Base-by-base conservation (phyloP, 805 yeast species). In the Teunomyces kruisii region DNA sequence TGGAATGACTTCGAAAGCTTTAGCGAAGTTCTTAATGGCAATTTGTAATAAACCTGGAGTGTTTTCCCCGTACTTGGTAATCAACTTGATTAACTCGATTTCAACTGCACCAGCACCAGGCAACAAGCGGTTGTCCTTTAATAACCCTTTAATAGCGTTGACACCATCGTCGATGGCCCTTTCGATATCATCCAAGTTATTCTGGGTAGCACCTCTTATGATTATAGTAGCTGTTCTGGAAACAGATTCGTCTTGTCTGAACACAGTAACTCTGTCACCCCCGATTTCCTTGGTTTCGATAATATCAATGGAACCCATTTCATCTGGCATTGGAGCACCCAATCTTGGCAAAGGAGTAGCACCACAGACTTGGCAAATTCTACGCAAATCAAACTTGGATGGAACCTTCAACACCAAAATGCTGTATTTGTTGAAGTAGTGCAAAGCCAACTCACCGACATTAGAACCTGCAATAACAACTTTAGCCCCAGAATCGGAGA, bases 81-180 rank as follows among this genome's bases (percentile, higher is more conserved):
- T 78, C 59, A 83, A 77, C 52, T 85, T 79, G 42, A 89, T 91
- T 45, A 94, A 74, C 62, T 90, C 97, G 39, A 88, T 85, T 70
- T 94, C 99, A 10, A 86, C 77, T 27, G 97, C 91, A 56, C 99
- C 99, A 0, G 99, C 99, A 51, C 99, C 99, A 3, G 97, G 91
- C 50, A 92, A 76, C 53, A 92, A 76, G 51, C 88, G 76, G 49
- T 61, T 60, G 64, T 92, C 96, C 67, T 85, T 86, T 56, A 92
- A 78, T 52, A 94, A 75, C 1, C 97, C 91, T 70, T 94, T 94
- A 55, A 92, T 81, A 27, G 95, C 88, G 48, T 88, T 80, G 39
- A 94, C 96, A 61, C 98, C 97, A 60, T 94, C 99, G 62, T 94
- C 98, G 51, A 94, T 88, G 41, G 98, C 96, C 61, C 99, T 83